These are phyloP conservation scores for Eucalyptus rudis DNA, from an alignment of 345 rosid species.

Conservation along the genomic window DNA sequence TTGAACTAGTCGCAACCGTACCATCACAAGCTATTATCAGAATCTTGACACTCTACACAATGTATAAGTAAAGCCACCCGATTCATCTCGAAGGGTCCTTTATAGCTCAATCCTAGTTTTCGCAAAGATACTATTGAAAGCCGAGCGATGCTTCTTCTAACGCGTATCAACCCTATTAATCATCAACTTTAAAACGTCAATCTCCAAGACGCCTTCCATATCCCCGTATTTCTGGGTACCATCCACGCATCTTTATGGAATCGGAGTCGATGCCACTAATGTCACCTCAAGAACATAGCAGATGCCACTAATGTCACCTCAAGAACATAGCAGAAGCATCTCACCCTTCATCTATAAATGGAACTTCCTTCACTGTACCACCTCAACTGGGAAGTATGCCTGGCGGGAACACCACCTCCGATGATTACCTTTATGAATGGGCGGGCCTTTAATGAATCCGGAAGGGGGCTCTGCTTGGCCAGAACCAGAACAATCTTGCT, in stretches of 20 bases:
- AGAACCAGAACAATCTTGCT: not conserved
- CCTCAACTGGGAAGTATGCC: not conserved
- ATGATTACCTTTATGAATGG: slow-evolving; percentile 15
- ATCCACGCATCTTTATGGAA: not conserved
- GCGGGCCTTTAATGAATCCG: not conserved
- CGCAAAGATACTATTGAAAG: not conserved
- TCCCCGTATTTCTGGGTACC: not conserved
- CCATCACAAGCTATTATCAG: not conserved
- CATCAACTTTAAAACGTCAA: not conserved
- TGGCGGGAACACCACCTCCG: slow-evolving; percentile 12
- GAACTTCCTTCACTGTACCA: not conserved
- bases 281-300: no score
- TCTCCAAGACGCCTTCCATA: not conserved
- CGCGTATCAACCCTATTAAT: no score
- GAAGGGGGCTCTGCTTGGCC: not conserved
- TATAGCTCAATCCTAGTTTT: not conserved
- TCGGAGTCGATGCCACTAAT: no score
- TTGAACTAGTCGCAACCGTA: not conserved
- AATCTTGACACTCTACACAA: not conserved
- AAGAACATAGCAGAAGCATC: not conserved
- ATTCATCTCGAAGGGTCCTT: not conserved
- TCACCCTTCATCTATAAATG: not conserved
- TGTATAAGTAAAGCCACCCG: not conserved
- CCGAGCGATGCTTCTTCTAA: not conserved
- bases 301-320: not conserved